Percentiles rank a stretch among this genome's conserved stretches.
These are phyloP conservation scores for Aspergillus neoniger DNA, from an alignment of 2,329 filamentous ascomycete genomes.

Conservation along the genomic window DNA sequence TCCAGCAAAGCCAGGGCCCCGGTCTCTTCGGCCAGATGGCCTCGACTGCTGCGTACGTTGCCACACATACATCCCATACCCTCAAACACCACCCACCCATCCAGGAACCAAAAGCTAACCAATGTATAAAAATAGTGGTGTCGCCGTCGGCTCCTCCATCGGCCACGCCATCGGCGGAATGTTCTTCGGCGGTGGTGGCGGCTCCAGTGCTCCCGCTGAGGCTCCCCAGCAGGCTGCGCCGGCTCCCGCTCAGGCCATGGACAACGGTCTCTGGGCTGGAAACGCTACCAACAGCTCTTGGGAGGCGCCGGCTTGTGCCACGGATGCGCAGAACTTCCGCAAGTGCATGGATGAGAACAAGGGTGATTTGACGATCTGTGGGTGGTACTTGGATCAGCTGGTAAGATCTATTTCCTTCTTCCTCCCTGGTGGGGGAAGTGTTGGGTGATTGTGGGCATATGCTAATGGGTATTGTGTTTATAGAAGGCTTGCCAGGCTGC, in stretches of 20 bases:
- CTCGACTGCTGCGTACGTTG: conserved; percentile 79
- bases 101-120: too few species aligned
- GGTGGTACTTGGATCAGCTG: conserved; percentile 97
- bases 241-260: conserved; percentile 55
- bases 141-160: conserved; percentile 92
- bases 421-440: neutral
- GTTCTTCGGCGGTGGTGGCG: conserved; percentile 76
- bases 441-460: neutral
- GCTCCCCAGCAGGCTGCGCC: conserved; percentile 42
- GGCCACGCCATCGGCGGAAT: conserved; percentile 85
- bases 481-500: conserved; percentile 81
- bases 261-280: conserved; percentile 48
- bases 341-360: conserved; percentile 95
- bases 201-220: conserved; percentile 60
- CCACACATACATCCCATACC: neutral
- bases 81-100: too few species aligned
- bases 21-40: conserved; percentile 97
- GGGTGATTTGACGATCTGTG: conserved; percentile 93
- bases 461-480: conserved; percentile 8
- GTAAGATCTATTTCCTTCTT: conserved; percentile 34
- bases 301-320: conserved; percentile 68
- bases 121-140: conserved; percentile 64
- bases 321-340: conserved; percentile 81
- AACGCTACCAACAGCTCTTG: conserved; percentile 52
- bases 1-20: conserved; percentile 63